Evolutionary conservation across 257 asterid species (phyloP).

Genomic region (Solanum chiquidenum): DNA sequence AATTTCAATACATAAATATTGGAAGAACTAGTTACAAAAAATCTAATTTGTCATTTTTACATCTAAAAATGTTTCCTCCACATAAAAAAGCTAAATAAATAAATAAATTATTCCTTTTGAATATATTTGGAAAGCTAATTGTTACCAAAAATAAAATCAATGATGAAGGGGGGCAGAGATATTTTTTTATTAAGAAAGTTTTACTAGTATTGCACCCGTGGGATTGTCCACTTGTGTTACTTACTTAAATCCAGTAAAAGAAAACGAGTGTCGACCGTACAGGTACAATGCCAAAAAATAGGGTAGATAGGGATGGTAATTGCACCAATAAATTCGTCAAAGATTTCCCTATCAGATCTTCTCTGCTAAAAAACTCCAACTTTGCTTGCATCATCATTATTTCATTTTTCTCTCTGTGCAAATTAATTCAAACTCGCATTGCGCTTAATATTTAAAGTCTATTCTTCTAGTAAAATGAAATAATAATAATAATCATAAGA

Average conservation of each 20-base stretch:
- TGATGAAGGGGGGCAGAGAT: not conserved
- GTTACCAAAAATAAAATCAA: not conserved
- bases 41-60: not conserved
- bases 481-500: not conserved
- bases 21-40: not conserved
- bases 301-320: slow-evolving; percentile 11
- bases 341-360: slow-evolving; percentile 52
- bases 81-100: not conserved
- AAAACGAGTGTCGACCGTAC: slow-evolving; percentile 17
- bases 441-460: not conserved
- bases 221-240: not conserved
- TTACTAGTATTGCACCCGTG: not conserved
- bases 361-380: slow-evolving; percentile 20
- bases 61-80: not conserved
- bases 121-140: not conserved
- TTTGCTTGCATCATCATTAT: slow-evolving; percentile 67
- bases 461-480: no score
- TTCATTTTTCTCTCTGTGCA: not conserved
- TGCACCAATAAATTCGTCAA: slow-evolving; percentile 51
- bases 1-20: not conserved
- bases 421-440: no score
- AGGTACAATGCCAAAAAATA: slow-evolving; percentile 18
- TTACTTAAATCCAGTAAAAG: not conserved
- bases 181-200: not conserved
- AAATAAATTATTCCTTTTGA: not conserved